Conservation (phyloP, 176 grass and related monocot genomes). For the Poa annua region DNA sequence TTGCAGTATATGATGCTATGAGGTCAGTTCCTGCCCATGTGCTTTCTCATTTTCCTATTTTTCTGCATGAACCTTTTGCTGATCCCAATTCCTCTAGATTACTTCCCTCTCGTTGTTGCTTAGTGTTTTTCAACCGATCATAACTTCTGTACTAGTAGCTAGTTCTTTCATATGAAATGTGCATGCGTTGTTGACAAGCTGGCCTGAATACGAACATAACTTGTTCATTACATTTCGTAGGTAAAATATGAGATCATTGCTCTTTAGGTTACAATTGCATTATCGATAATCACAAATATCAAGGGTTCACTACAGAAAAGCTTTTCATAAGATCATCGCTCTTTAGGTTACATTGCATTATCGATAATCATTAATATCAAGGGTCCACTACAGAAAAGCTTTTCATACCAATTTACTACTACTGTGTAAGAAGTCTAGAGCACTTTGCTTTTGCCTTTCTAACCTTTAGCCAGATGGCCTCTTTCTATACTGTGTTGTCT, state of each 20-base stretch:
- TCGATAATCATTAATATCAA: background rate
- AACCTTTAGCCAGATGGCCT: background rate
- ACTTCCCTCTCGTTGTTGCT: constrained; percentile 9
- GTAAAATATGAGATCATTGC: background rate
- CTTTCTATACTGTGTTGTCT: background rate
- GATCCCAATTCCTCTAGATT: background rate
- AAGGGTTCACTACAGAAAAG: background rate
- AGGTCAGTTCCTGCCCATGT: constrained; percentile 55
- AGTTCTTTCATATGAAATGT: constrained; percentile 31
- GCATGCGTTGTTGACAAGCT: constrained; percentile 17
- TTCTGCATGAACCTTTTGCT: background rate
- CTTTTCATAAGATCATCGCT: background rate
- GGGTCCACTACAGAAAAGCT: background rate
- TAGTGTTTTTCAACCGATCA: background rate
- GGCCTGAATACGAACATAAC: background rate
- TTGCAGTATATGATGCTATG: constrained; percentile 94
- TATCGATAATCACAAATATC: background rate
- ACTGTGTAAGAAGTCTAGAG: background rate
- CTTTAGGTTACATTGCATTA: background rate
- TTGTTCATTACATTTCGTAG: background rate
- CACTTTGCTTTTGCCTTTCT: background rate
- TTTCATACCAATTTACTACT: background rate
- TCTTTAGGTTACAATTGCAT: background rate
- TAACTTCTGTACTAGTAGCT: background rate
- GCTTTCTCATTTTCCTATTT: background rate